Conservation (phyloP, 305 asterid genomes). For the Coffea humblotiana region DNA sequence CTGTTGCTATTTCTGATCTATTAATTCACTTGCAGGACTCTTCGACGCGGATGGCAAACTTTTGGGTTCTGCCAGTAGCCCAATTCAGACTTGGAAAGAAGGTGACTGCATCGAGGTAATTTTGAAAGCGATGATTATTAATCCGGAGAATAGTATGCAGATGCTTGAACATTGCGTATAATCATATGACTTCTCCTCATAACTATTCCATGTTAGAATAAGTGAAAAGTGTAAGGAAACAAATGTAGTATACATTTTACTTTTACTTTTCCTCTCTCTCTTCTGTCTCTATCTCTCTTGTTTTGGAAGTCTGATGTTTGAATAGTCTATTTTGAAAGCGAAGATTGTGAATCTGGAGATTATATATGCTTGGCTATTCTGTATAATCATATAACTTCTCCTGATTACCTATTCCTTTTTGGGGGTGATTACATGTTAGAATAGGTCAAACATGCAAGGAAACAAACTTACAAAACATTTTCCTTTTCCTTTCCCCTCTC, state of each 20-base stretch:
- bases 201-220: neutral
- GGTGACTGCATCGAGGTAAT: constrained; percentile 90
- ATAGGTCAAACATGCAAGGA: neutral
- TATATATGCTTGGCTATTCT: neutral
- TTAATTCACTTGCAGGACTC: constrained; percentile 54
- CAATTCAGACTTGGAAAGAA: constrained; percentile 97
- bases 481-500: neutral
- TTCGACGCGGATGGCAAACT: constrained; percentile 73
- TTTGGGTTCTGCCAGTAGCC: constrained; percentile 79
- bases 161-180: neutral
- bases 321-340: neutral
- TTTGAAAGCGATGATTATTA: constrained; percentile 7
- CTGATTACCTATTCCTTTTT: neutral
- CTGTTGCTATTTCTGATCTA: constrained; percentile 2
- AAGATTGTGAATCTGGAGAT: constrained; percentile 14
- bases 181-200: neutral
- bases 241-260: neutral
- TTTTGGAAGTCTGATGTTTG: too few relatives aligned
- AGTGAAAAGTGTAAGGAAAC: neutral
- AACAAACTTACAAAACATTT: neutral
- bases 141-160: constrained; percentile 12
- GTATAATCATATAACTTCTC: neutral
- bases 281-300: too few relatives aligned
- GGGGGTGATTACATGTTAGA: neutral
- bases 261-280: too few relatives aligned